Evolutionary conservation across 2,329 filamentous ascomycete genomes (phyloP).

Genomic region (Monosporascus cannonballus): DNA sequence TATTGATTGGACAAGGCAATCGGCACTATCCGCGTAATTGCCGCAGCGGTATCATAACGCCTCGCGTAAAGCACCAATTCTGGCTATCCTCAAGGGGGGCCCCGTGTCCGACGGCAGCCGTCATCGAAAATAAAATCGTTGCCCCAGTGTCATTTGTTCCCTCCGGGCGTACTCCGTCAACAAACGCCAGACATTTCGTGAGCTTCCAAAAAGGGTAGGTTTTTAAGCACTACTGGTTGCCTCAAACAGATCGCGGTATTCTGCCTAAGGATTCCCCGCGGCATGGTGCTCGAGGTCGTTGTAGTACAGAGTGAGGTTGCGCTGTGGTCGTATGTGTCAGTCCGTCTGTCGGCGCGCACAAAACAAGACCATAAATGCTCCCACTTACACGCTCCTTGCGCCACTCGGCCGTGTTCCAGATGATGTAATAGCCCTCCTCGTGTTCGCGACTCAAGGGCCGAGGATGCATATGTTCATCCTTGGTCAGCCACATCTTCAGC

Average conservation of each 20-base stretch:
- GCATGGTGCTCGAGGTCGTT: constrained; percentile 50
- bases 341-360: background rate
- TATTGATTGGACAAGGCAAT: background rate
- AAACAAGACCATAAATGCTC: background rate
- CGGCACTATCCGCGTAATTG: background rate
- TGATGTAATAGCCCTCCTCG: constrained; percentile 61
- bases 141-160: constrained; percentile 11
- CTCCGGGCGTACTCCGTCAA: constrained; percentile 16
- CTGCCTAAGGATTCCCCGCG: constrained; percentile 10
- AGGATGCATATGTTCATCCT: constrained; percentile 60
- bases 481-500: constrained; percentile 59
- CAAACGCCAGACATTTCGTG: constrained; percentile 14
- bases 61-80: no score
- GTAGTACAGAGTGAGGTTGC: constrained; percentile 56
- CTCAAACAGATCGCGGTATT: constrained; percentile 1
- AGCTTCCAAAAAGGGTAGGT: background rate
- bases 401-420: constrained; percentile 60
- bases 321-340: constrained; percentile 29
- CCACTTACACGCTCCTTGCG: constrained; percentile 54
- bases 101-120: no score
- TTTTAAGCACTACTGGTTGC: background rate
- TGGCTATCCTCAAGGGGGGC: no score
- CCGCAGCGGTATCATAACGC: no score
- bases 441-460: constrained; percentile 51
- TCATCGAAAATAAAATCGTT: constrained; percentile 6